Evolutionary conservation across 1,284 basidiomycete genomes (phyloP).

Genomic region (Heliocybe sulcata): DNA sequence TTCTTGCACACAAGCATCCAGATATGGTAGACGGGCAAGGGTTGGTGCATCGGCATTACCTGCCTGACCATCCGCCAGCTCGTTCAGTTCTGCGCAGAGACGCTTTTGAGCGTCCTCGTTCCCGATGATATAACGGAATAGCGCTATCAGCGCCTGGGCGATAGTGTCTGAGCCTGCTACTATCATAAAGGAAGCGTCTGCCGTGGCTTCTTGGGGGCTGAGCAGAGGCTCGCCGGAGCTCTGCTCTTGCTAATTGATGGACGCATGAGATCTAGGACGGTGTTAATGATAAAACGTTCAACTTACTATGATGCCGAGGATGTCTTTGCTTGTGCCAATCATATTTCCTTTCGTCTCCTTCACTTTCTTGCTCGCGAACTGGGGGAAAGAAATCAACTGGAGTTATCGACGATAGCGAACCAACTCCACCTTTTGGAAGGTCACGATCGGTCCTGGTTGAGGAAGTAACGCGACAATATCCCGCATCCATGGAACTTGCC

Average conservation of each 20-base stretch:
- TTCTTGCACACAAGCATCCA: slow-evolving; percentile 7
- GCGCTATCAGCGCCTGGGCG: slow-evolving; percentile 1
- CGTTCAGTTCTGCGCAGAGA: slow-evolving; percentile 9
- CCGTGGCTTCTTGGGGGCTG: slow-evolving; percentile 8
- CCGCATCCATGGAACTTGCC: slow-evolving; percentile 15
- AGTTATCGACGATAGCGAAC: neutral
- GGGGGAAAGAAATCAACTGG: neutral
- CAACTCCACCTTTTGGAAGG: slow-evolving; percentile 10
- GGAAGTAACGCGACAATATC: slow-evolving; percentile 11
- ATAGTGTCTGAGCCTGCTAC: slow-evolving; percentile 12
- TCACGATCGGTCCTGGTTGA: slow-evolving; percentile 10
- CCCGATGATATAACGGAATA: slow-evolving; percentile 10
- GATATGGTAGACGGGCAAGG: slow-evolving; percentile 8
- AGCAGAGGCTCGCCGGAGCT: slow-evolving; percentile 4
- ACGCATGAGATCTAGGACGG: neutral
- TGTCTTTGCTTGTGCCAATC: neutral
- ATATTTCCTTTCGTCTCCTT: neutral
- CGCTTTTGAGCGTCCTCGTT: slow-evolving; percentile 4
- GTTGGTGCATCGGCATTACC: slow-evolving; percentile 6
- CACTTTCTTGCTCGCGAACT: neutral
- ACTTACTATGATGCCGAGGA: neutral
- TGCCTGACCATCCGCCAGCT: neutral
- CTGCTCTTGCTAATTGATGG: neutral
- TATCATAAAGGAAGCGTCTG: slow-evolving; percentile 14
- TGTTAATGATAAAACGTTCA: neutral